Evolutionary conservation across 177 flowering plant genomes (phyloP).

Genomic region (Vitis hybrid): DNA sequence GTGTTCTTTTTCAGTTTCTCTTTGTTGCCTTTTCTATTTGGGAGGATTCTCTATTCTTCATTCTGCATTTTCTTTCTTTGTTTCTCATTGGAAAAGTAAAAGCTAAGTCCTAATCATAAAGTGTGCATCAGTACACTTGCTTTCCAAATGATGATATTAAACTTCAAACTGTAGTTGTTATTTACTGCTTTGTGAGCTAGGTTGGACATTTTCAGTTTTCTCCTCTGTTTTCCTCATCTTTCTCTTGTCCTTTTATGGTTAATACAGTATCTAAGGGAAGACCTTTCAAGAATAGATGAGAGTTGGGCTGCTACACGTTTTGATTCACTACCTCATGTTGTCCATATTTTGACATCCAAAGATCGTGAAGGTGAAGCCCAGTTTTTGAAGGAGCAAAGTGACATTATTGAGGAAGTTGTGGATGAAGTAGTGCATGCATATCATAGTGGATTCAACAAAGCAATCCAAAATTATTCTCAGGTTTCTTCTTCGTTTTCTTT

Average conservation of each 20-base stretch:
- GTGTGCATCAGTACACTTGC: not conserved
- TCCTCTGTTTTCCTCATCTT: not conserved
- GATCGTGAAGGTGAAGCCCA: slow-evolving; percentile 83
- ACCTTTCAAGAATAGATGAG: slow-evolving; percentile 78
- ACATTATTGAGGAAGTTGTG: slow-evolving; percentile 88
- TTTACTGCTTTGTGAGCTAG: not conserved
- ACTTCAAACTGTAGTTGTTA: not conserved
- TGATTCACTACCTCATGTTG: slow-evolving; percentile 98
- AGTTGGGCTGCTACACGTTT: slow-evolving; percentile 94
- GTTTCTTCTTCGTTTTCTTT: slow-evolving; percentile 28
- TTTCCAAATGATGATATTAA: not conserved
- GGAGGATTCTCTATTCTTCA: no score
- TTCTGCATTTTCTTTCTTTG: no score
- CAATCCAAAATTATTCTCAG: slow-evolving; percentile 99
- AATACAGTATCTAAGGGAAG: slow-evolving; percentile 74
- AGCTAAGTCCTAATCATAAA: not conserved
- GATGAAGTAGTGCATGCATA: slow-evolving; percentile 98
- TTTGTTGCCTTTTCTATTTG: no score
- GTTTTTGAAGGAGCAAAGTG: slow-evolving; percentile 85
- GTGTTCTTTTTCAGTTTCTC: no score
- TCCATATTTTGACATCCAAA: slow-evolving; percentile 90
- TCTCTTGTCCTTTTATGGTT: slow-evolving; percentile 9
- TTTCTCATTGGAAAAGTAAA: not conserved
- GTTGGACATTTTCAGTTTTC: not conserved
- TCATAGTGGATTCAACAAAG: slow-evolving; percentile 96